phyloP scores from a whole-genome alignment of 2,329 filamentous ascomycete genomes.

The Pseudocercospora fuligena region DNA sequence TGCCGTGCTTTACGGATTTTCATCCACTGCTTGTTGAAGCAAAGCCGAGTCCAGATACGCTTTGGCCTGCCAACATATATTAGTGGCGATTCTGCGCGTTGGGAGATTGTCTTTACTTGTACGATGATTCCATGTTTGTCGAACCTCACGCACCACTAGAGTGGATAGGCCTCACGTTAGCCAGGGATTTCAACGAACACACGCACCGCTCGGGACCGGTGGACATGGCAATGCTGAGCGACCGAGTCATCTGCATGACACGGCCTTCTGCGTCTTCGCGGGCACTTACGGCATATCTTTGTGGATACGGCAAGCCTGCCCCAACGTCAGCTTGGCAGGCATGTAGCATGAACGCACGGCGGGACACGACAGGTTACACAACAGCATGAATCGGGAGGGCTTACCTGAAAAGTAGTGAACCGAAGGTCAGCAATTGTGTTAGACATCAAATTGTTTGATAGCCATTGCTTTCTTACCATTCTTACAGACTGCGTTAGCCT shows the following conservation, averaged over 20 bases:
- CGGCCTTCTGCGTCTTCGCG: too few relatives aligned
- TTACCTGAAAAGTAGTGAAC: too few relatives aligned
- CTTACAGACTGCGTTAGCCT: conserved; percentile 35
- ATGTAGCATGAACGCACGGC: neutral
- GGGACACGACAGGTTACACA: neutral
- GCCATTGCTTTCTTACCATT: conserved; percentile 27
- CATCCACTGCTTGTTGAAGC: conserved; percentile 34
- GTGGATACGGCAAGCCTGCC: conserved; percentile 33
- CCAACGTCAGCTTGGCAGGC: conserved; percentile 2
- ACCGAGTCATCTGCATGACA: too few relatives aligned
- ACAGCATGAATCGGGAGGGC: too few relatives aligned
- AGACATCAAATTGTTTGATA: too few relatives aligned
- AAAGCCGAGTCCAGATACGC: conserved; percentile 37
- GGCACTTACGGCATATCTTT: conserved; percentile 30
- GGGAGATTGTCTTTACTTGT: conserved; percentile 24
- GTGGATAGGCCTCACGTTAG: too few relatives aligned
- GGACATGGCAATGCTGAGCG: too few relatives aligned
- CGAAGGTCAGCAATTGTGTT: too few relatives aligned
- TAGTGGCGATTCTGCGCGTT: too few relatives aligned
- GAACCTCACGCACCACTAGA: conserved; percentile 34
- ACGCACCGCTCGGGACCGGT: too few relatives aligned
- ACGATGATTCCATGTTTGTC: conserved; percentile 35
- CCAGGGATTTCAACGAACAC: too few relatives aligned
- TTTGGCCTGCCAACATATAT: conserved; percentile 19
- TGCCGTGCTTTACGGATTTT: conserved; percentile 18